Evolutionary conservation across 225 moss, liverwort and hornwort species (phyloP), one percentile per base, ranked within the genome.

Genomic region (Neckera pumila): DNA sequence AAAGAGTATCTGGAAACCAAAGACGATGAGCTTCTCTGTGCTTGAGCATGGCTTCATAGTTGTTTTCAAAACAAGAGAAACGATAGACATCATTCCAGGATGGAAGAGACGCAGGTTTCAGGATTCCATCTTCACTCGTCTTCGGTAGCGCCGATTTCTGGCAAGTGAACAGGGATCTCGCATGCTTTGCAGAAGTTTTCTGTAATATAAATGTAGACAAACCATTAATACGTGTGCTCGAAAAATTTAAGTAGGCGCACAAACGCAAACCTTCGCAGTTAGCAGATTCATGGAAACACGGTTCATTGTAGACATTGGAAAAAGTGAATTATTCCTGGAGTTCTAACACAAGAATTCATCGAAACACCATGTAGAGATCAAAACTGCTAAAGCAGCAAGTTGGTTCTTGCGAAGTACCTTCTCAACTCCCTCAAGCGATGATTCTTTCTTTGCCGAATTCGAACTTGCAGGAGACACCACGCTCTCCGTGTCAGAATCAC

Each of bases 21-120:
- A 93, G 85, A 67, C 92, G 88, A 77, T 86, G 91, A 78, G 82
- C 47, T 57, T 88, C 93, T 63, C 91, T 93, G 79, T 92, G 85
- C 64, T 90, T 89, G 33, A 92, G 90, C 91, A 91, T 83, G 57
- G 76, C 82, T 61, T 91, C 90, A 81, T 88, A 92, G 69, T 87
- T 90, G 66, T 89, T 80, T 69, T 90, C 93, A 43, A 92, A 87
- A 86, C 83, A 87, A 76, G 88, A 85, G 64, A 74, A 91, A 64
- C 82, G 89, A 83, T 70, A 57, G 49, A 51, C 72, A 58, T 92
- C 89, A 43, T 80, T 89, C 91, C 93, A 92, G 74, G 89, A 76
- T 51, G 77, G 73, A 63, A 79, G 64, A 22, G 90, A 80, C 54
- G 86, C 80, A 85, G 90, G 88, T 79, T 92, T 87, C 70, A 83